These are phyloP conservation scores for Thelephora terrestris DNA, from an alignment of 1,284 basidiomycete species.

Conservation along the genomic window DNA sequence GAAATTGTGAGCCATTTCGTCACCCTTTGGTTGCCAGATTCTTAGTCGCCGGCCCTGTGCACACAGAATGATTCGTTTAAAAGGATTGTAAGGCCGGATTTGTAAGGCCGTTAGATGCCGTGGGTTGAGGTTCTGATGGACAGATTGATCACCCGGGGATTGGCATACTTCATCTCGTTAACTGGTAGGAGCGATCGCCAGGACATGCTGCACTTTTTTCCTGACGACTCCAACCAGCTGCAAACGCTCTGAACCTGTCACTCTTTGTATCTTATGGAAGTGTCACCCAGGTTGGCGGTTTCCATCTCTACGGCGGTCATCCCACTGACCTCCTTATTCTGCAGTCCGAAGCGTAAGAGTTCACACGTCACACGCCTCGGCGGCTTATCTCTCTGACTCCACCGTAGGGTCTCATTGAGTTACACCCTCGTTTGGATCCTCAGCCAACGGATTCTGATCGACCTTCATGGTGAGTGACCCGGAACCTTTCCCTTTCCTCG, in stretches of 20 bases:
- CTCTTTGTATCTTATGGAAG: conserved; percentile 18
- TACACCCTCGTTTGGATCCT: conserved; percentile 29
- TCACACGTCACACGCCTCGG: background rate
- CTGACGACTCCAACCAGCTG: conserved; percentile 11
- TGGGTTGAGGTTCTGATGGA: background rate
- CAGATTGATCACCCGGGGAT: conserved; percentile 42
- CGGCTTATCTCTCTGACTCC: background rate
- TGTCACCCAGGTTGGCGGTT: conserved; percentile 16
- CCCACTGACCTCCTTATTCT: background rate
- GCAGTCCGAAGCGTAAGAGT: conserved; percentile 16
- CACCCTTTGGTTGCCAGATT: background rate
- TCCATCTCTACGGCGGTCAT: background rate
- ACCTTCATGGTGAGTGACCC: conserved; percentile 19
- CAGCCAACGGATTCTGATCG: conserved; percentile 26
- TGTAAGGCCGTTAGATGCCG: background rate
- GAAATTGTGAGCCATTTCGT: conserved; percentile 10
- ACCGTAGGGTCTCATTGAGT: conserved; percentile 20
- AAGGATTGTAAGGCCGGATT: conserved; percentile 26
- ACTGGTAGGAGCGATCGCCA: conserved; percentile 25
- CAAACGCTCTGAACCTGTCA: conserved; percentile 25
- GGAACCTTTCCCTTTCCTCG: too few relatives aligned
- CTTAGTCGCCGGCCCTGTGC: background rate
- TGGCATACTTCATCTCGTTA: conserved; percentile 37
- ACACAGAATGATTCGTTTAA: conserved; percentile 30
- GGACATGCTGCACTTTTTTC: background rate